These are phyloP conservation scores for Iris macrosiphon DNA, from an alignment of 106 monocot genomes.

Conservation along the genomic window DNA sequence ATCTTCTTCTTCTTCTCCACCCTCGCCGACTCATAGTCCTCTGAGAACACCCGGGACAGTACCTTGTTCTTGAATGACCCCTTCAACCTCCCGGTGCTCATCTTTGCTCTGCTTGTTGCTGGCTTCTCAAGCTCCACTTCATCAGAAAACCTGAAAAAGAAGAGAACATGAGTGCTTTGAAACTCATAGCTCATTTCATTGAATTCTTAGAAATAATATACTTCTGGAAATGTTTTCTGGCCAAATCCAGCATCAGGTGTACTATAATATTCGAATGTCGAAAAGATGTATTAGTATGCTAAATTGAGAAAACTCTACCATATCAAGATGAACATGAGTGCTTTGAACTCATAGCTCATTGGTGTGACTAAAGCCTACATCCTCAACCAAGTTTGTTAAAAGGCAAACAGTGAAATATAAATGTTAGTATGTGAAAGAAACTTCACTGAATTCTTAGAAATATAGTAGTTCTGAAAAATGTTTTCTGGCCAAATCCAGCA, in stretches of 20 bases:
- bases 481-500: too few species aligned
- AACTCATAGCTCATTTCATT: neutral
- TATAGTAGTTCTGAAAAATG: neutral
- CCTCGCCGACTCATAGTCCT: constrained; percentile 50
- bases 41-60: constrained; percentile 66
- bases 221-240: too few species aligned
- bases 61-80: constrained; percentile 34
- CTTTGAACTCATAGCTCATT: neutral
- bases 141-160: constrained; percentile 30
- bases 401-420: too few species aligned
- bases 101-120: neutral
- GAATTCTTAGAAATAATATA: neutral
- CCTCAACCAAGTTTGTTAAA: neutral
- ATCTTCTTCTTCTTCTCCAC: constrained; percentile 33
- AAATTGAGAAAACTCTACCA: neutral
- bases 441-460: neutral
- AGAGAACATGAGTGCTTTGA: neutral
- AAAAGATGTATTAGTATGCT: neutral
- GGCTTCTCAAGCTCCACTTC: constrained; percentile 10
- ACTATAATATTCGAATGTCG: too few species aligned
- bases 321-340: neutral
- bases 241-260: too few species aligned
- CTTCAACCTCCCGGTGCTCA: constrained; percentile 14
- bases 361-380: neutral
- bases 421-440: neutral